Evolutionary conservation across 2,329 filamentous ascomycete genomes (phyloP).

Genomic region (Penicillium sp.): DNA sequence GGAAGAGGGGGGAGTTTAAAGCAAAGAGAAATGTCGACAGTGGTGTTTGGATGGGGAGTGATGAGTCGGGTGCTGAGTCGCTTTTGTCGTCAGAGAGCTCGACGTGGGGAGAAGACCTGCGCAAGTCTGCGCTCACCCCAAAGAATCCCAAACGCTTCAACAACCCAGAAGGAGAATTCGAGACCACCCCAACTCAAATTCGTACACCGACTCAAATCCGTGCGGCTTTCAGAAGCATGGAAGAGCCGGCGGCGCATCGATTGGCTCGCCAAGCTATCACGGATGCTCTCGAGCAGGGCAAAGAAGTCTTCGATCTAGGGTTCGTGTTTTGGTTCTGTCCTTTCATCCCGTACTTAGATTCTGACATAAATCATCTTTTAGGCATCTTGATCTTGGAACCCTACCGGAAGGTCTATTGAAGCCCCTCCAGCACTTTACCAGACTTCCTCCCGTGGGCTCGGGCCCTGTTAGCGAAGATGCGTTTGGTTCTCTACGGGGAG

Average conservation of each 20-base stretch:
- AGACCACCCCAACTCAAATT: conserved; percentile 1
- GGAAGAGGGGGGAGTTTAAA: conserved; percentile 46
- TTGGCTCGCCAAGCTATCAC: conserved; percentile 41
- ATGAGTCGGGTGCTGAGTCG: conserved; percentile 40
- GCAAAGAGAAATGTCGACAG: conserved; percentile 48
- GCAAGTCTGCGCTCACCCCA: conserved; percentile 28
- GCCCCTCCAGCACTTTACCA: conserved; percentile 44
- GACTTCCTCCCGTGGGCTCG: conserved; percentile 36
- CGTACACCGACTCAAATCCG: background rate
- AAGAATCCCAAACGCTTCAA: background rate
- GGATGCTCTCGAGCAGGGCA: conserved; percentile 46
- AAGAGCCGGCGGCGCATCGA: conserved; percentile 39
- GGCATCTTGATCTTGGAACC: conserved; percentile 32
- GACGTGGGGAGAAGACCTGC: conserved; percentile 41
- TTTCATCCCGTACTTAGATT: background rate
- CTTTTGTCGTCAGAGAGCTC: conserved; percentile 36
- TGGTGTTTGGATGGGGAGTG: conserved; percentile 52
- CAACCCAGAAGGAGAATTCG: conserved; percentile 1
- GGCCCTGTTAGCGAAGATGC: conserved; percentile 39
- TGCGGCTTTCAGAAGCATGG: conserved; percentile 17
- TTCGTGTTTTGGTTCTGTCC: conserved; percentile 26
- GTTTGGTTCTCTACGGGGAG: conserved; percentile 44
- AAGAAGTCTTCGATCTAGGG: conserved; percentile 50
- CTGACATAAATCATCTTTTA: conserved; percentile 16
- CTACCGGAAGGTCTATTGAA: conserved; percentile 38